These are phyloP conservation scores for Aspergillus felis DNA, from an alignment of 2,329 filamentous ascomycete genomes.

Conservation along the genomic window DNA sequence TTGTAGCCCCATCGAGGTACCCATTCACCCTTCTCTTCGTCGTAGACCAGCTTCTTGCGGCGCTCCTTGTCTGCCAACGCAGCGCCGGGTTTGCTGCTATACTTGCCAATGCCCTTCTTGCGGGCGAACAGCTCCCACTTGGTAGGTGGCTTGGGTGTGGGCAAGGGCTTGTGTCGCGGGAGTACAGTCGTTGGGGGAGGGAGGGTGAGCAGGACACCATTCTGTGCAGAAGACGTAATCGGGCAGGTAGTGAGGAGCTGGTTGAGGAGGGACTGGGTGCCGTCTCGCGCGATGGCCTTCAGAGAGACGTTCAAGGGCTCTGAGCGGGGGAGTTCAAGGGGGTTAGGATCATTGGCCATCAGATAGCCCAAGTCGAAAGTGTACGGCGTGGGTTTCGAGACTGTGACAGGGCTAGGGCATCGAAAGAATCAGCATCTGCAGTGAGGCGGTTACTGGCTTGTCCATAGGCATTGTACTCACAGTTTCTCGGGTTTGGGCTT, in stretches of 20 bases:
- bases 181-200: constrained; percentile 66
- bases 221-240: constrained; percentile 60
- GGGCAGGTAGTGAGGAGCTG: constrained; percentile 87
- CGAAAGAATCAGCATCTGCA: neutral
- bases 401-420: constrained; percentile 51
- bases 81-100: constrained; percentile 61
- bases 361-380: constrained; percentile 89
- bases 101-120: constrained; percentile 88
- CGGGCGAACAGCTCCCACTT: constrained; percentile 96
- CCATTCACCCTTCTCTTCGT: constrained; percentile 83
- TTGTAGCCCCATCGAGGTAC: constrained; percentile 94
- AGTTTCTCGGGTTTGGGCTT: constrained; percentile 38
- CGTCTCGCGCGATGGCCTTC: constrained; percentile 73
- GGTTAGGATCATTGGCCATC: constrained; percentile 82
- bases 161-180: constrained; percentile 89
- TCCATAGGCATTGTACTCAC: constrained; percentile 24
- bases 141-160: constrained; percentile 73
- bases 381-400: constrained; percentile 82
- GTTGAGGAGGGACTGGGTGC: constrained; percentile 87
- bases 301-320: constrained; percentile 62
- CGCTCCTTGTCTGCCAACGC: constrained; percentile 63
- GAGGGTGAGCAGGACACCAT: constrained; percentile 74
- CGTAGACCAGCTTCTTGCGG: constrained; percentile 68
- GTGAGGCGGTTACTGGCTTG: constrained; percentile 13
- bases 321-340: constrained; percentile 56